phyloP scores from a whole-genome alignment of 225 moss, liverwort and hornwort species.

The Rhytidiadelphus loreus region DNA sequence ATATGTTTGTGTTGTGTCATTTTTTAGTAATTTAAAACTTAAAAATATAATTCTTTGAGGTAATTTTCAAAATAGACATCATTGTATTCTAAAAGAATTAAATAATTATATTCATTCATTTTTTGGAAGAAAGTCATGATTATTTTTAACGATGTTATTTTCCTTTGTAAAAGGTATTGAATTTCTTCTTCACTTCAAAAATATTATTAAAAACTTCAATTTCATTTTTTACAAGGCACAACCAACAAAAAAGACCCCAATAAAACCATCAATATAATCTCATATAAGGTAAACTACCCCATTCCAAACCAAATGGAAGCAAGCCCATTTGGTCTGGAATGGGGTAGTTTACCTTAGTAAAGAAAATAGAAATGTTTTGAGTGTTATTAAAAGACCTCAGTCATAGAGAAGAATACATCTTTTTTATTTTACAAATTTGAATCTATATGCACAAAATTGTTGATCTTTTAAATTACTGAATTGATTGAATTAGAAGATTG shows the following conservation, averaged over 20 bases:
- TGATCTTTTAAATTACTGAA: no score
- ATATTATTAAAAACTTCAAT: neutral
- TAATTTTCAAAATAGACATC: neutral
- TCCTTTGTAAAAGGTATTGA: neutral
- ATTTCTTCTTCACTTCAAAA: neutral
- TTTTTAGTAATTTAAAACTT: neutral
- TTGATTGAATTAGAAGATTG: no score
- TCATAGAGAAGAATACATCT: neutral
- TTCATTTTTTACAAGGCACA: neutral
- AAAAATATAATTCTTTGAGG: neutral
- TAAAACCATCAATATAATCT: no score
- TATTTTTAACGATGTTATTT: neutral
- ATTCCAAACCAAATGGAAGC: no score
- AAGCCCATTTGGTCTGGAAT: no score
- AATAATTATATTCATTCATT: neutral
- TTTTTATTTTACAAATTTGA: neutral
- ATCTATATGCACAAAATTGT: neutral
- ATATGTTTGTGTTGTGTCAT: neutral
- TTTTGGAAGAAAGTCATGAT: neutral
- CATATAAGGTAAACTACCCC: no score
- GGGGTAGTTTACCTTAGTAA: no score
- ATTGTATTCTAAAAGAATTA: neutral
- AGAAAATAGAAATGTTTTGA: neutral
- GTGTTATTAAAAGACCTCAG: neutral
- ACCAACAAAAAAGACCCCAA: neutral